Evolutionary conservation across 768 basidiomycete genomes (phyloP), one percentile per base, ranked within the genome.

Genomic region (Cystobasidium ongulense): DNA sequence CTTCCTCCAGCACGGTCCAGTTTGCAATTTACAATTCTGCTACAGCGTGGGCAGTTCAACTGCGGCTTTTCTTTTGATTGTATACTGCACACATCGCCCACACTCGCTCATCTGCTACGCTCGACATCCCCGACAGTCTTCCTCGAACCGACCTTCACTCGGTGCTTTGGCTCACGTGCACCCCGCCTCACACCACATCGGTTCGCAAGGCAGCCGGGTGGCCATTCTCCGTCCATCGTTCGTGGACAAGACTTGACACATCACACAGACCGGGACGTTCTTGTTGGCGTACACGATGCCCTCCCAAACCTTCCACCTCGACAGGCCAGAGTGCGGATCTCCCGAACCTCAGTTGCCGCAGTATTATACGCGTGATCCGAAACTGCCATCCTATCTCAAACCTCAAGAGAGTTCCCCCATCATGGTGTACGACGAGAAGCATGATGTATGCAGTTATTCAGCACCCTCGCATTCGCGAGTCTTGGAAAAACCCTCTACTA

Each of bases 361-460:
- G 57, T 59, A 59, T n/a, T n/a, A n/a, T 29, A 59, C 57, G 25
- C 57, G 57, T 59, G 57, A 59, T 2, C 57, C 57, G 25, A 59
- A 59, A 59, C 57, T 59, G 57, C 57, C 57, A 29, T 27, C 57
- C 2, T 59, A 59, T 29, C 57, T 59, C 23, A 17, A 59, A 59
- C 29, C 57, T 59, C 57, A 23, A 27, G 57, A 59, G 15, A 35
- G 27, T 15, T 17, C 57, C 4, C 25, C 57, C 5, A 36, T 57
- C 8, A 25, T 17, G 11, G 15, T 61, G 63, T 23, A 72, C 2
- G 41, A 53, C 7, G 65, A 70, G 50, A 29, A 33, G 21, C 57
- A 59, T 29, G 33, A 4, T 15, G 5, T 11, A 4, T 21, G n/a
- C 7, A 11, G 8, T 50, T 50, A 11, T 3, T 50, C 46, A 50